A percentile compares a stretch with the other conserved stretches of the same genome.
Conservation (phyloP, 2,329 filamentous ascomycete species). For the Colletotrichum sansevieriae region DNA sequence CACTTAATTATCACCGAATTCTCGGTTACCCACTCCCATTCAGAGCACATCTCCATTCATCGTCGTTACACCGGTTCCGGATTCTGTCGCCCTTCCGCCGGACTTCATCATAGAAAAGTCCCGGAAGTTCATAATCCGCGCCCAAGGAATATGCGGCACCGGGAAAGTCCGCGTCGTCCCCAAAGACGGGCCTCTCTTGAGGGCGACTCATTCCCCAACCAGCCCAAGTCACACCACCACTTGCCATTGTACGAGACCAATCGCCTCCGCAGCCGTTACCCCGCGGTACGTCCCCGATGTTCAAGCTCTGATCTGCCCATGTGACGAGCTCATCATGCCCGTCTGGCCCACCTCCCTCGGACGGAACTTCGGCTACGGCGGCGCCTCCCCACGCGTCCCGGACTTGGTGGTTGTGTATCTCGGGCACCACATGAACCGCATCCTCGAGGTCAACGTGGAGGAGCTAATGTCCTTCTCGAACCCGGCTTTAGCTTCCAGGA, state of each 20-base stretch:
- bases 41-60: neutral
- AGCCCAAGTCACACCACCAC: constrained; percentile 52
- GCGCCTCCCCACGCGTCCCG: constrained; percentile 55
- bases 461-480: constrained; percentile 57
- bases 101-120: constrained; percentile 42
- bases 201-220: constrained; percentile 42
- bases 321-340: constrained; percentile 53
- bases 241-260: constrained; percentile 56
- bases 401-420: constrained; percentile 59
- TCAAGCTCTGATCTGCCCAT: constrained; percentile 54
- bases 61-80: constrained; percentile 24
- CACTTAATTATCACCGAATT: too few species aligned
- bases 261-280: constrained; percentile 54
- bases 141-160: constrained; percentile 44
- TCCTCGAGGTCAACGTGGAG: constrained; percentile 55
- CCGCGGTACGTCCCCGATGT: constrained; percentile 56
- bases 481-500: constrained; percentile 57
- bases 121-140: constrained; percentile 42
- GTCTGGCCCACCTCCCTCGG: constrained; percentile 55
- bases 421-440: constrained; percentile 55
- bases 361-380: constrained; percentile 58
- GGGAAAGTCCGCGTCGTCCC: constrained; percentile 44
- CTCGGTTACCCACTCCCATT: neutral
- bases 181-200: constrained; percentile 33
- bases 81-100: constrained; percentile 34